These are phyloP conservation scores for Coemansia furcata DNA, from an alignment of 192 early-diverging fungal genomes.

Conservation along the genomic window DNA sequence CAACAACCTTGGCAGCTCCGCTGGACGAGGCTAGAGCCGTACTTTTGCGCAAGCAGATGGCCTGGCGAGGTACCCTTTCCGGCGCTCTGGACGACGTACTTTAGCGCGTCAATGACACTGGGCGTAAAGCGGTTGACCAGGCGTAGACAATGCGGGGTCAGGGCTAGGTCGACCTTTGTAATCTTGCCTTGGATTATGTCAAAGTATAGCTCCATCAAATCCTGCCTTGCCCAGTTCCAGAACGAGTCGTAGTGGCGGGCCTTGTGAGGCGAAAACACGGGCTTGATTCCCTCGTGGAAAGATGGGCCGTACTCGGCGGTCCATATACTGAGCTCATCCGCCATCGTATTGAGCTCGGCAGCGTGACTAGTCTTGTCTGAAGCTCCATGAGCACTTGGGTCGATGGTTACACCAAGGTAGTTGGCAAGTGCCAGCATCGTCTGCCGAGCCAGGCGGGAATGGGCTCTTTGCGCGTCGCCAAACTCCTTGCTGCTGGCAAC, in stretches of 20 bases:
- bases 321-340: slow-evolving; percentile 49
- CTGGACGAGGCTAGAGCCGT: slow-evolving; percentile 63
- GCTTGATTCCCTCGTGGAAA: slow-evolving; percentile 84
- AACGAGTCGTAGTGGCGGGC: slow-evolving; percentile 88
- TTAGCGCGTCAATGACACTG: slow-evolving; percentile 26
- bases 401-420: slow-evolving; percentile 76
- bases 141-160: slow-evolving; percentile 79
- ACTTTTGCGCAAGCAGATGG: slow-evolving; percentile 78
- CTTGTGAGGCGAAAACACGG: slow-evolving; percentile 76
- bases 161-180: slow-evolving; percentile 61
- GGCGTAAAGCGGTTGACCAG: slow-evolving; percentile 72
- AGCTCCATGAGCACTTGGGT: slow-evolving; percentile 64
- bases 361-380: slow-evolving; percentile 56
- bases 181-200: slow-evolving; percentile 91
- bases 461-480: slow-evolving; percentile 67
- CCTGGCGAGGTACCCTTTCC: slow-evolving; percentile 66
- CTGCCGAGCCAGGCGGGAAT: slow-evolving; percentile 65
- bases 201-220: slow-evolving; percentile 72
- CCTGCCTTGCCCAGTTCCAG: slow-evolving; percentile 90
- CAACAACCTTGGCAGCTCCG: not conserved
- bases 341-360: slow-evolving; percentile 69
- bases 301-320: slow-evolving; percentile 87
- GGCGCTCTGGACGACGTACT: slow-evolving; percentile 83
- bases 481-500: slow-evolving; percentile 88
- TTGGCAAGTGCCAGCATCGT: slow-evolving; percentile 72